Conservation (phyloP, 2,329 filamentous ascomycete species). For the Botrytis porri region DNA sequence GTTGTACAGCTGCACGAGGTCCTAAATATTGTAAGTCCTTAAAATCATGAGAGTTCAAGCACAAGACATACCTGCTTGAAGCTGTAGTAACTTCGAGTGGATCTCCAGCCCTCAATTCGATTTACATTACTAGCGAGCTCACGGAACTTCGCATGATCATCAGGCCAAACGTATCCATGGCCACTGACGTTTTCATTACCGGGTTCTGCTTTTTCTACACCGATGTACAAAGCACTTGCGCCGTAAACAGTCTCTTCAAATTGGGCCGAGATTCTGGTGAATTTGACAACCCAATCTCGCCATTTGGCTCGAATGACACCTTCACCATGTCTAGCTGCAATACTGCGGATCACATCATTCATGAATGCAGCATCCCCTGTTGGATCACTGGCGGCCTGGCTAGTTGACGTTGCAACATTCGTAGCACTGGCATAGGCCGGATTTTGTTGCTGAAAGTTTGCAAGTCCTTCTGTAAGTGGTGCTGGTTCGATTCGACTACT, state of each 20-base stretch:
- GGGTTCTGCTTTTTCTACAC: slow-evolving; percentile 66
- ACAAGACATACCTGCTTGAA: slow-evolving; percentile 70
- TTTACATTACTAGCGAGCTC: slow-evolving; percentile 91
- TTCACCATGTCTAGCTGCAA: slow-evolving; percentile 82
- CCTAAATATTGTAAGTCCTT: slow-evolving; percentile 47
- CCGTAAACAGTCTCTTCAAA: slow-evolving; percentile 97
- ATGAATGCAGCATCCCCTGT: slow-evolving; percentile 91
- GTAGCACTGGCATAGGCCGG: slow-evolving; percentile 52
- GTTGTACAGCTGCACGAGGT: slow-evolving; percentile 62
- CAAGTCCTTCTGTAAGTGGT: slow-evolving; percentile 75
- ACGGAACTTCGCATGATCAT: slow-evolving; percentile 74
- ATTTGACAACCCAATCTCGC: slow-evolving; percentile 91
- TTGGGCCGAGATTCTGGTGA: slow-evolving; percentile 85
- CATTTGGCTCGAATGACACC: slow-evolving; percentile 88
- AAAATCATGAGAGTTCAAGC: not conserved
- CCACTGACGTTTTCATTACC: slow-evolving; percentile 62
- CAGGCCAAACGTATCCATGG: slow-evolving; percentile 93
- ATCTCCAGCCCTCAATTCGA: slow-evolving; percentile 94
- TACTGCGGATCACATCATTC: slow-evolving; percentile 77
- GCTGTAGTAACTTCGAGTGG: slow-evolving; percentile 90
- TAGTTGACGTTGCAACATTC: slow-evolving; percentile 39
- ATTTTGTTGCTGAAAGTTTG: slow-evolving; percentile 84
- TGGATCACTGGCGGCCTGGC: slow-evolving; percentile 52
- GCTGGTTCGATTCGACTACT: slow-evolving; percentile 82
- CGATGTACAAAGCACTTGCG: slow-evolving; percentile 83